Evolutionary conservation across 805 yeast species (phyloP).

Genomic region (Debaryomyces castellii): DNA sequence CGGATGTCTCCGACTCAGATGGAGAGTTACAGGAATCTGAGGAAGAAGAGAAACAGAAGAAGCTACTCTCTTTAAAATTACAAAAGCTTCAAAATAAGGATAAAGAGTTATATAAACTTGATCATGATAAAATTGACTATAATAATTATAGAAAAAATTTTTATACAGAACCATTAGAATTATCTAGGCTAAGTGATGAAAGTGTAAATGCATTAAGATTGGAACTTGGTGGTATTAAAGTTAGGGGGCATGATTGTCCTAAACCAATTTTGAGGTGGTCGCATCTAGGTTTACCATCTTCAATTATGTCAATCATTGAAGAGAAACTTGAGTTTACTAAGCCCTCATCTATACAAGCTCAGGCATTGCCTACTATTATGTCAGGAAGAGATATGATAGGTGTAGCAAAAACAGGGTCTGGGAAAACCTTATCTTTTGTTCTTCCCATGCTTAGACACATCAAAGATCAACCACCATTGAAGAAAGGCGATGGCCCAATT

Average conservation of each 20-base stretch:
- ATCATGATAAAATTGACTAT: slow-evolving; percentile 45
- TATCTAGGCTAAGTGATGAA: slow-evolving; percentile 45
- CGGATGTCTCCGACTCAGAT: slow-evolving; percentile 6
- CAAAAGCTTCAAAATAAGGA: slow-evolving; percentile 46
- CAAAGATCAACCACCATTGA: slow-evolving; percentile 61
- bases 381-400: slow-evolving; percentile 88
- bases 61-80: slow-evolving; percentile 34
- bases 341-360: slow-evolving; percentile 90
- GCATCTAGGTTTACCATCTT: slow-evolving; percentile 73
- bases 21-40: slow-evolving; percentile 30
- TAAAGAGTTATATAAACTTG: slow-evolving; percentile 50
- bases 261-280: slow-evolving; percentile 76
- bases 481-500: slow-evolving; percentile 63
- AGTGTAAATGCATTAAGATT: slow-evolving; percentile 58
- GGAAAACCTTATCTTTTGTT: slow-evolving; percentile 87
- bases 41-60: slow-evolving; percentile 35
- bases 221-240: slow-evolving; percentile 60
- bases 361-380: slow-evolving; percentile 88
- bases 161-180: slow-evolving; percentile 59
- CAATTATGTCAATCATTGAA: slow-evolving; percentile 52
- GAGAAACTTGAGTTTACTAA: slow-evolving; percentile 48
- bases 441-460: slow-evolving; percentile 85
- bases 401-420: slow-evolving; percentile 95
- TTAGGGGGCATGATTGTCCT: slow-evolving; percentile 57
- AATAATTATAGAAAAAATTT: slow-evolving; percentile 60